Conservation (phyloP, 2,329 filamentous ascomycete species). For the Thelonectria blattea region DNA sequence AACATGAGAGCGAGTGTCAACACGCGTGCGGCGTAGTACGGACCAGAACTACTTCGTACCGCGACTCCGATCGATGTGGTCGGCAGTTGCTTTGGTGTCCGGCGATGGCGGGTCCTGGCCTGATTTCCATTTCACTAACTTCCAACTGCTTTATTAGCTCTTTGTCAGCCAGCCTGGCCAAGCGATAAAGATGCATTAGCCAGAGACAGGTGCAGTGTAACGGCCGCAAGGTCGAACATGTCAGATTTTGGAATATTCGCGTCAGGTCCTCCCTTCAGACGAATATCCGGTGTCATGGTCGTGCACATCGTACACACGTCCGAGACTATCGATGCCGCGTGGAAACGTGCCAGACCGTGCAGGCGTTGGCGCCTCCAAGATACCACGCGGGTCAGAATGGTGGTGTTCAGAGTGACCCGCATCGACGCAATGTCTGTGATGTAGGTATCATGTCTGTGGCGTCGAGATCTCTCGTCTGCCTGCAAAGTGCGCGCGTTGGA, state of each 20-base stretch:
- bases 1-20: not conserved
- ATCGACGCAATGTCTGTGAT: no score
- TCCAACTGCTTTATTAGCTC: not conserved
- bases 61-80: not conserved
- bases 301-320: no score
- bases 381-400: not conserved
- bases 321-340: no score
- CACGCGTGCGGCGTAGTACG: no score
- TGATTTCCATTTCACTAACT: not conserved
- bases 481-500: not conserved
- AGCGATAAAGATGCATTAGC: not conserved
- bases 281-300: no score
- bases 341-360: no score
- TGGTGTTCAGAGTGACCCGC: no score
- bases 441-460: not conserved
- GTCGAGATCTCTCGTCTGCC: not conserved
- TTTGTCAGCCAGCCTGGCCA: not conserved
- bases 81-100: not conserved
- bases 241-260: not conserved
- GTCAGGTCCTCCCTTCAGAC: no score
- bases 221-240: not conserved
- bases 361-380: no score
- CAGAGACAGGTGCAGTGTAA: not conserved
- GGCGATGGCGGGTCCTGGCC: not conserved
- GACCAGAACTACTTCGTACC: not conserved